phyloP scores from a whole-genome alignment of 2,329 filamentous ascomycete species.

The Plectosphaerella cucumerina region DNA sequence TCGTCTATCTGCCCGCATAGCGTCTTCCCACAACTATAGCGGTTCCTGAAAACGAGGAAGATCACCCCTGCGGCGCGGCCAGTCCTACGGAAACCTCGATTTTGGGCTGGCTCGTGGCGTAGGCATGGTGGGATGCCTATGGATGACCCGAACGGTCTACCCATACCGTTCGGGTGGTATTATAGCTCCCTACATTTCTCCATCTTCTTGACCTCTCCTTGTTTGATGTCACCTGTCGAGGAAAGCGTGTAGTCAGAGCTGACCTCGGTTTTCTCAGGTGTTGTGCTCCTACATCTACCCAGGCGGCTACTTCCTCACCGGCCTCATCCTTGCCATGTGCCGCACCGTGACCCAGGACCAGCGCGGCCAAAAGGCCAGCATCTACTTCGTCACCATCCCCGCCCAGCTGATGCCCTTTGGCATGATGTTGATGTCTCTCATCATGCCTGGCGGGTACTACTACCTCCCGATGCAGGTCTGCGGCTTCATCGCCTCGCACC shows the following conservation, averaged over 20 bases:
- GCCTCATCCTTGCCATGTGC: conserved; percentile 71
- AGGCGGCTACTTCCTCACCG: conserved; percentile 49
- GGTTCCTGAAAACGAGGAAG: conserved; percentile 84
- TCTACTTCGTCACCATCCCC: conserved; percentile 80
- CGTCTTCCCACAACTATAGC: conserved; percentile 64
- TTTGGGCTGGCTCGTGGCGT: conserved; percentile 57
- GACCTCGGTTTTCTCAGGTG: conserved; percentile 28
- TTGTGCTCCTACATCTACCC: conserved; percentile 49
- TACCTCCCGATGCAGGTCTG: conserved; percentile 61
- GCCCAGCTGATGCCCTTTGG: conserved; percentile 77
- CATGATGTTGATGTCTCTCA: conserved; percentile 70
- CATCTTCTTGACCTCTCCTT: conserved; percentile 14
- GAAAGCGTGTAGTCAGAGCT: conserved; percentile 5
- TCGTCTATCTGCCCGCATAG: conserved; percentile 79
- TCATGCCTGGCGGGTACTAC: conserved; percentile 55
- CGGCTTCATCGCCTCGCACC: conserved; percentile 82
- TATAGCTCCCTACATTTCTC: conserved; percentile 57
- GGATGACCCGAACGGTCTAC: conserved; percentile 62
- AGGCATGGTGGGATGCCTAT: conserved; percentile 73
- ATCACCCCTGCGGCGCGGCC: conserved; percentile 63
- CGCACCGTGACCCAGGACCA: conserved; percentile 89
- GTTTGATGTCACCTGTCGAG: conserved; percentile 10
- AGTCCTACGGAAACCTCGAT: conserved; percentile 59
- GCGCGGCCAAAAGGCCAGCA: conserved; percentile 68
- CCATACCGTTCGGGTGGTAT: conserved; percentile 56